Base-by-base conservation (phyloP, 2,329 filamentous ascomycete species). In the Neonectria faginata region DNA sequence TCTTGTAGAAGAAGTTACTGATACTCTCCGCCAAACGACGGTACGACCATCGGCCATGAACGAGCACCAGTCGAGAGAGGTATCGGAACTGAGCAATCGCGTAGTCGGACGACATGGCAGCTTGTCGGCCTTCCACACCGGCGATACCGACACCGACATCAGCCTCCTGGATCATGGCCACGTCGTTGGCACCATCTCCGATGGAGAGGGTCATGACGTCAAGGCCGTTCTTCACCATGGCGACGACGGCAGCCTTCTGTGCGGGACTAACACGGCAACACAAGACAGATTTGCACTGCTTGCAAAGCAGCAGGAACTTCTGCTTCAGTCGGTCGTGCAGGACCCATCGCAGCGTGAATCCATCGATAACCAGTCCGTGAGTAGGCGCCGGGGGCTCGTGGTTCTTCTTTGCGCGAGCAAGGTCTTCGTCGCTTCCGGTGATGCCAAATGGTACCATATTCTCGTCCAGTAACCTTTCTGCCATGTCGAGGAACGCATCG, bases 1-100 rank as follows among this genome's bases (percentile, higher is more conserved):
- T 99, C 91, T 99, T 99, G 88, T 98, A 99, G 85, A 99, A 99
- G 86, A 99, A 99, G 79, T 99, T 99, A 78, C 94, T 93, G 74
- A 97, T 97, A 51, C 91, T 92, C 82, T 99, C 96, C 31, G 91
- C 93, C 78, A 99, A 83, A 73, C 96, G 89, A 57, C 95, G 89
- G 81, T 99, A 99, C n/a, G 94, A 97, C 93, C 94, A 97, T 63
- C 94, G 89, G 63, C 94, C 94, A 76, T 97, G 94, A 5, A 97
- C 94, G 20, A 97, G 86, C 31, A 97, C 87, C 65, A 97, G 84
- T 59, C 94, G 86, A 73, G 94, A 91, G 56, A 97, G 84, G 82
- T 92, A 97, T 44, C 93, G 88, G 83, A 97, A 97, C 79, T 97
- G 94, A 1, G 93, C 94, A 76, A 97, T 97, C 56, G 94, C 94